These are phyloP conservation scores for Chrysoporthe puriensis DNA, from an alignment of 2,329 filamentous ascomycete genomes.

Conservation along the genomic window DNA sequence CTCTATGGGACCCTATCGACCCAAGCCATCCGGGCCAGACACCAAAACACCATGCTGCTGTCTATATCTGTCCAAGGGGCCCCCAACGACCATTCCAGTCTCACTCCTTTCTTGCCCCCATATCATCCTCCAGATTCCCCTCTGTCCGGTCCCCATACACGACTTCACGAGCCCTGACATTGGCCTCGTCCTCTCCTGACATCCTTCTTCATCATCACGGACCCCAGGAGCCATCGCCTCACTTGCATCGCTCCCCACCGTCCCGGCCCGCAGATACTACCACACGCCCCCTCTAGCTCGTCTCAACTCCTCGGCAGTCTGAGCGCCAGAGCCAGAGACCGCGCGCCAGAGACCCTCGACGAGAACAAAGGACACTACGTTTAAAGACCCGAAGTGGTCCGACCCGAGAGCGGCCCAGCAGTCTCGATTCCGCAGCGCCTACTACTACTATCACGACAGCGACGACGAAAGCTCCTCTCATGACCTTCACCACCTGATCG, in stretches of 20 bases:
- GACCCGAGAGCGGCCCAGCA: neutral
- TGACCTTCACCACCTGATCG: constrained; percentile 4
- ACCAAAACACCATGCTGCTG: constrained; percentile 27
- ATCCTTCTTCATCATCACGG: constrained; percentile 16
- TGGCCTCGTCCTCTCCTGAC: constrained; percentile 10
- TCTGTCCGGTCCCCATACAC: neutral
- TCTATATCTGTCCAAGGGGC: constrained; percentile 26
- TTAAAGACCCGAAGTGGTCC: neutral
- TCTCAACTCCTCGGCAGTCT: neutral
- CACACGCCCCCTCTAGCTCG: neutral
- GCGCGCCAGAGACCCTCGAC: neutral
- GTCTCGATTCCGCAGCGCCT: neutral
- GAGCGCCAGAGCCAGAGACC: neutral
- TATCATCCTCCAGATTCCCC: constrained; percentile 16
- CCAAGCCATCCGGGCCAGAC: constrained; percentile 24
- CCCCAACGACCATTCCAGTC: constrained; percentile 19
- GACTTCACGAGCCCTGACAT: constrained; percentile 1
- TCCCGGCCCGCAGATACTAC: neutral
- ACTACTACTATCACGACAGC: neutral
- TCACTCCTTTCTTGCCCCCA: constrained; percentile 12
- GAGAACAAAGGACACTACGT: neutral
- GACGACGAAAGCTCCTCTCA: neutral
- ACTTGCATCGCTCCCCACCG: neutral
- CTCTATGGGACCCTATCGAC: constrained; percentile 21
- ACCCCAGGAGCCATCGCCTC: constrained; percentile 3